These are phyloP conservation scores for Candida sonorensis DNA, from an alignment of 805 yeast species.

Conservation along the genomic window DNA sequence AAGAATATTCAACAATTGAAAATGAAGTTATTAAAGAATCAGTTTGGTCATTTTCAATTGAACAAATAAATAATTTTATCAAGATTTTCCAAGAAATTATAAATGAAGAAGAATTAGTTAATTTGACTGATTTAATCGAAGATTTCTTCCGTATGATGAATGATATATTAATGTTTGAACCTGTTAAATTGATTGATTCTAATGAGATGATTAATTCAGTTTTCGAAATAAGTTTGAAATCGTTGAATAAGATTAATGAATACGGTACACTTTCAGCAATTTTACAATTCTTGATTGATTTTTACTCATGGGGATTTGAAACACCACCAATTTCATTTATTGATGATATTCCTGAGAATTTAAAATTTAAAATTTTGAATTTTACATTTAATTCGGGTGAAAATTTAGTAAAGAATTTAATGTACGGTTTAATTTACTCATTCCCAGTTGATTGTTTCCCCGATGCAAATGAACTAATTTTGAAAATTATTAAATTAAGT, in stretches of 20 bases:
- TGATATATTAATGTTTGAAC: conserved; percentile 73
- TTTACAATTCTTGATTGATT: conserved; percentile 73
- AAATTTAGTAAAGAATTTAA: conserved; percentile 41
- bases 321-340: conserved; percentile 72
- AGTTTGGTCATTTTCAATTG: conserved; percentile 67
- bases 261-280: conserved; percentile 64
- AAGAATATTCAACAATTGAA: conserved; percentile 57
- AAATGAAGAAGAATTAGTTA: conserved; percentile 17
- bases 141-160: conserved; percentile 79
- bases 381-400: conserved; percentile 52
- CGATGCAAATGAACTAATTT: conserved; percentile 70
- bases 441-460: conserved; percentile 64
- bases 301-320: conserved; percentile 77
- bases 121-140: conserved; percentile 67
- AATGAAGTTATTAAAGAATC: conserved; percentile 44
- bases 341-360: conserved; percentile 44
- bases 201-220: conserved; percentile 43
- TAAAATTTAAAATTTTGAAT: conserved; percentile 41
- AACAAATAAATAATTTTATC: conserved; percentile 58
- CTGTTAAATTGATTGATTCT: conserved; percentile 42
- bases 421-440: conserved; percentile 62
- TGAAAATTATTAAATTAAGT: conserved; percentile 50
- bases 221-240: conserved; percentile 52
- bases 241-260: conserved; percentile 49
- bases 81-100: conserved; percentile 27